phyloP scores from a whole-genome alignment of 345 rosid species.

The Salix suchowensis region DNA sequence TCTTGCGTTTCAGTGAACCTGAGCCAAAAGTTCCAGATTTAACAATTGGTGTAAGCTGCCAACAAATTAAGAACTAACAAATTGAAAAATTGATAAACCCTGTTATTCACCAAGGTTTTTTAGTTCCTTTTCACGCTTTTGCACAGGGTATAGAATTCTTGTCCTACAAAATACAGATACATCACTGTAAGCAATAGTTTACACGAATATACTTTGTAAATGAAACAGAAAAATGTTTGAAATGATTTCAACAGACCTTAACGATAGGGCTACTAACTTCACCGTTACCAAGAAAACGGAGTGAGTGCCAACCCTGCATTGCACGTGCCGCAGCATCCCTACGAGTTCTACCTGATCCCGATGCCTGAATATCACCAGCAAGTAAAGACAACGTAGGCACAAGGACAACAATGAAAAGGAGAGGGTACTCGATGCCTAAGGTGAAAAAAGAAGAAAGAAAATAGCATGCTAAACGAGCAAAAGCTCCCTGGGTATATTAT shows the following conservation, averaged over 20 bases:
- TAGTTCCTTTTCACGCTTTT: slow-evolving; percentile 57
- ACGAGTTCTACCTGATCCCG: slow-evolving; percentile 54
- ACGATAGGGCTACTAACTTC: slow-evolving; percentile 56
- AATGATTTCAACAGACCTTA: slow-evolving; percentile 35
- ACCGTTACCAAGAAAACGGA: slow-evolving; percentile 47
- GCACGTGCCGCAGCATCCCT: slow-evolving; percentile 79
- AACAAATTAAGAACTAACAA: not conserved
- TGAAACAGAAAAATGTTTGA: not conserved
- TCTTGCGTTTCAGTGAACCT: slow-evolving; percentile 84
- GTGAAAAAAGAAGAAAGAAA: not conserved
- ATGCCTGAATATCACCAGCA: slow-evolving; percentile 33
- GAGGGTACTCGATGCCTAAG: not conserved
- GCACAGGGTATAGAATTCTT: slow-evolving; percentile 35
- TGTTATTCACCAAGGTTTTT: slow-evolving; percentile 51
- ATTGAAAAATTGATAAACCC: not conserved
- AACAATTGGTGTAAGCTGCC: not conserved
- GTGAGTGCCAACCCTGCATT: slow-evolving; percentile 79
- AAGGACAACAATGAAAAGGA: not conserved
- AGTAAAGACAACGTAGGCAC: slow-evolving; percentile 6
- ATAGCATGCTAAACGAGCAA: not conserved
- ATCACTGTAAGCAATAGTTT: not conserved
- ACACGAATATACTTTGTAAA: not conserved
- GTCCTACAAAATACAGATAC: slow-evolving; percentile 36
- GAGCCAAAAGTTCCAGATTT: slow-evolving; percentile 6
- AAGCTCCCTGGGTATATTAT: not conserved